Evolutionary conservation across 2,329 filamentous ascomycete species (phyloP), one percentile per base, ranked within the genome.

Genomic region (Aspergillaceae sp.): DNA sequence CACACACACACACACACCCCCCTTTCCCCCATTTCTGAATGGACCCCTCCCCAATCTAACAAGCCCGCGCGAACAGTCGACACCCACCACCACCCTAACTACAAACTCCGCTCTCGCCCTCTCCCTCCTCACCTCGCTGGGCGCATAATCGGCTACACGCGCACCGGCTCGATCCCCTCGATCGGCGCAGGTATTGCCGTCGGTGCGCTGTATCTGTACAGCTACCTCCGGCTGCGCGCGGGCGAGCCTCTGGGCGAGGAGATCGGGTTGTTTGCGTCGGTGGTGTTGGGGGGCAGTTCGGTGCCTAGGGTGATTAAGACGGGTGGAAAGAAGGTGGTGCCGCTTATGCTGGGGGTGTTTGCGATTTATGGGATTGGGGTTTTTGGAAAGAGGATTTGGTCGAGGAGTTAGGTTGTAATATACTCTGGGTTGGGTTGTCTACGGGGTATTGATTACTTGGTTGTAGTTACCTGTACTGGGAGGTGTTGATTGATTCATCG

Each of bases 301-400:
- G 83, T 97, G 49, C 92, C 92, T 8, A 79, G 92, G 44, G 92
- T 89, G 4, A 82, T 98, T 60, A 87, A 82, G 66, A 78, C 83
- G 37, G 36, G 36, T 4, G 36, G 75, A 78, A 19, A 19, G 57
- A 98, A 97, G 77, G 86, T 87, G 0, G 79, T 98, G 44, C 91
- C 92, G 1, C 75, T 86, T 46, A 80, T 83, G 7, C 71, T 98
- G 61, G 91, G 87, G 61, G 61, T 89, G 41, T 63, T 97, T 60
- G 88, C 91, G 9, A 73, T 82, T 7, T 87, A 87, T 65, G 91
- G 91, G 10, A 63, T 94, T 56, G 75, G 80, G 60, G 83, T 84
- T 27, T 97, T 92, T 71, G 90, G 88, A 49, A 77, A 76, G 60
- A 87, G 84, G 35, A 85, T 71, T 51, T 59, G 64, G 50, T 59